These are phyloP conservation scores for Wickerhamiella kurtzmanii DNA, from an alignment of 805 yeast species.

Conservation along the genomic window DNA sequence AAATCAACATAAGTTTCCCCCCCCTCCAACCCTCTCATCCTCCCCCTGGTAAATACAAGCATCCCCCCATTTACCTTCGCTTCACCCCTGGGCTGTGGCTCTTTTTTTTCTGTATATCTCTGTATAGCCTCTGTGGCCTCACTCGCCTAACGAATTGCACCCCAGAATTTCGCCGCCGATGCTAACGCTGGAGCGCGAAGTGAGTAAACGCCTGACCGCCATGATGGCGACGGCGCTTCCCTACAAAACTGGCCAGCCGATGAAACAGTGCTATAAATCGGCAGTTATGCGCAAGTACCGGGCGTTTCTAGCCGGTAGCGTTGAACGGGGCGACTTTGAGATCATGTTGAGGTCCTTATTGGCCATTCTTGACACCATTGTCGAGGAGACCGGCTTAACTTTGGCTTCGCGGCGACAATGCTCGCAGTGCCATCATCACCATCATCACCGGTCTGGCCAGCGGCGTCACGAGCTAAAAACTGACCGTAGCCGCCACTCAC, in stretches of 20 bases:
- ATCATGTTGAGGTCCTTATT: not conserved
- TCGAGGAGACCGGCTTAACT: not conserved
- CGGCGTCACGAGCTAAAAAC: not conserved
- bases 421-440: not conserved
- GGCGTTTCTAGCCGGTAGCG: not conserved
- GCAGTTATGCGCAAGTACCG: not conserved
- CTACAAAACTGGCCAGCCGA: not conserved
- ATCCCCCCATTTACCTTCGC: too few relatives aligned
- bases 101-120: too few relatives aligned
- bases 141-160: too few relatives aligned
- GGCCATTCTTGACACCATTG: not conserved
- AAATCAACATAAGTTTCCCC: not conserved
- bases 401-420: not conserved
- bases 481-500: not conserved
- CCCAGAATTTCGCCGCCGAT: too few relatives aligned
- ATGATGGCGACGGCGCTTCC: not conserved
- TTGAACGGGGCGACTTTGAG: constrained; percentile 1
- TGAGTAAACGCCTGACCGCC: constrained; percentile 1
- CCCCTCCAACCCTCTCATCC: too few relatives aligned
- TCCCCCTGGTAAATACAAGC: not conserved
- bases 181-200: constrained; percentile 2
- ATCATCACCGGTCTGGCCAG: not conserved
- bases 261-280: not conserved
- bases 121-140: too few relatives aligned
- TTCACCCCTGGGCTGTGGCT: too few relatives aligned